Evolutionary conservation across 179 eudicot species (phyloP), one percentile per base, ranked within the genome.

Genomic region (Vitellaria paradoxa): DNA sequence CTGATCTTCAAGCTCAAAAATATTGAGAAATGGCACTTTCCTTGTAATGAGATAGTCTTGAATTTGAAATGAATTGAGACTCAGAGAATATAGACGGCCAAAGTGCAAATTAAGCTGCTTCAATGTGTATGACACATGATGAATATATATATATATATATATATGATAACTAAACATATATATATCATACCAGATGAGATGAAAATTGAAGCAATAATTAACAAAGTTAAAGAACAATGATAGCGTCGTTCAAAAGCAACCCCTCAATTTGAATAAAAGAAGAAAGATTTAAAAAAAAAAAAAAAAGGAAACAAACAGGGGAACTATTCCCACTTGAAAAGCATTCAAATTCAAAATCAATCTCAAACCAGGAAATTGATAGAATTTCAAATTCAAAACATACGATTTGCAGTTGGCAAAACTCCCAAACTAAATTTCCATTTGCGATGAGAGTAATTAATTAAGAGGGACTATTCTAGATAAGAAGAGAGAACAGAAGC

Each of bases 261-360:
- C 23, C 5, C 30, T 21, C 45, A 9, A 73, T 59, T 20, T 20
- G 52, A 62, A 20, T n/a, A 59, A 40, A 59, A 23, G 67, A 60
- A 11, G 13, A 73, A 72, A 10, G 63, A 13, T 72, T 72, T 42
- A 56, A 21, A 56, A 72, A 30, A 57, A 40, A 59, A 59, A 37
- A 40, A 18, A 6, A 73, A 73, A 12, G 65, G 3, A 57, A 57
- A 17, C 40, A 24, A 60, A 73, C 66, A 73, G 55, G 67, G 76
- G 56, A 73, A 73, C 17, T 5, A 49, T 60, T 7, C 62, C 62
- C 62, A 57, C n/a, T 18, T 30, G 13, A 1, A 30, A 67, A 15
- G 42, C 50, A 45, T 42, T 59, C 53, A 40, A 73, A 73, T 59
- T 61, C 66, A 42, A 59, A 73, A 59, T 20, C 6, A 21, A 30